Conservation (phyloP, 106 monocot genomes). For the Posidonia australis region DNA sequence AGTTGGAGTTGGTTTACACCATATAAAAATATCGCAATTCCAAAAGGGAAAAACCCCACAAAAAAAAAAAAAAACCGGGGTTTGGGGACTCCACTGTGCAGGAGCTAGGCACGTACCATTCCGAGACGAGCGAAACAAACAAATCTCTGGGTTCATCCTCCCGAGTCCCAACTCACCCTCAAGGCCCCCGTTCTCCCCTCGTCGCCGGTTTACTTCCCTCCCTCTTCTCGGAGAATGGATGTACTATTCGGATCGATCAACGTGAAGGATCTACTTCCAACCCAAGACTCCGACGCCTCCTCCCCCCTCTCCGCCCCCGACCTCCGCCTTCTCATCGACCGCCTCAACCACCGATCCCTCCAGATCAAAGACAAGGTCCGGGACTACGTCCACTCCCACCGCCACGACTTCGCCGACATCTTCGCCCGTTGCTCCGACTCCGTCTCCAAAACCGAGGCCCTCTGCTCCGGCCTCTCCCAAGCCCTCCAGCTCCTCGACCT, state of each 20-base stretch:
- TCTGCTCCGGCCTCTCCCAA: conserved; percentile 25
- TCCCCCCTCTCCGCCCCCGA: conserved; percentile 87
- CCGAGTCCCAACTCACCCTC: no score
- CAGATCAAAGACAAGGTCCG: conserved; percentile 59
- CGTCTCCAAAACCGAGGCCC: conserved; percentile 20
- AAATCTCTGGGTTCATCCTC: no score
- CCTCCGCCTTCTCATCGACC: conserved; percentile 86
- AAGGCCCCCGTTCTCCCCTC: no score
- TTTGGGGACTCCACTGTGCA: no score
- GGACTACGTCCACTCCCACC: conserved; percentile 54
- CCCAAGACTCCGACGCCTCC: conserved; percentile 29
- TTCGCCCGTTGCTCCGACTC: conserved; percentile 45
- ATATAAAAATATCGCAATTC: no score
- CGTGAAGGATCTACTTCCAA: conserved; percentile 73
- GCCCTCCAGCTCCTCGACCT: conserved; percentile 42
- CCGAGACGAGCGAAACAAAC: no score
- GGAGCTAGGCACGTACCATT: no score
- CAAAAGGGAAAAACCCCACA: no score
- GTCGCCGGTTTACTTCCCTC: no score
- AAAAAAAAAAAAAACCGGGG: no score
- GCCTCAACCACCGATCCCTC: conserved; percentile 66
- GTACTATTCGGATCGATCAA: conserved; percentile 60
- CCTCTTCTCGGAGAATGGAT: conserved; percentile 45
- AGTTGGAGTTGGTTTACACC: no score
- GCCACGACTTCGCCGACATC: conserved; percentile 36